Conservation (phyloP, 1,139 yeast genomes). For the Protomyces arabidopsidicola region DNA sequence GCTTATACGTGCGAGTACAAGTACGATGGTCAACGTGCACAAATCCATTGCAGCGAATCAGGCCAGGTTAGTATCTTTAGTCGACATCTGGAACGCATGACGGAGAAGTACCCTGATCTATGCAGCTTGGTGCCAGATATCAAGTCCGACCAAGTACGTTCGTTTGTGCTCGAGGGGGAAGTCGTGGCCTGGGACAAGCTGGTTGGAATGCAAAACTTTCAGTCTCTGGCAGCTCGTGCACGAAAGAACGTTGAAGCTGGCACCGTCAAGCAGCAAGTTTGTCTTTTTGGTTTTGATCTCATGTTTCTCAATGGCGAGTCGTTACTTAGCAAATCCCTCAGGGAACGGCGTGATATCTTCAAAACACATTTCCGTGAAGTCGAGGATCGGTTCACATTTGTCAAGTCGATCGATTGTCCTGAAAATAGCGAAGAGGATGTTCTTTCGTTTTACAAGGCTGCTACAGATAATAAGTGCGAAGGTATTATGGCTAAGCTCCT, state of each 20-base stretch:
- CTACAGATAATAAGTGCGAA: constrained; percentile 86
- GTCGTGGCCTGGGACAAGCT: constrained; percentile 96
- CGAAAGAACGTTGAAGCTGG: constrained; percentile 85
- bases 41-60: constrained; percentile 66
- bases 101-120: constrained; percentile 90
- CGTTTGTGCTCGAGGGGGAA: constrained; percentile 58
- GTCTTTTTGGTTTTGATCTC: constrained; percentile 86
- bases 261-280: constrained; percentile 83
- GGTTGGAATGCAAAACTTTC: constrained; percentile 75
- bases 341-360: constrained; percentile 63
- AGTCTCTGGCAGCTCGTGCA: constrained; percentile 84
- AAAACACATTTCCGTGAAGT: constrained; percentile 55
- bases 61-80: constrained; percentile 76
- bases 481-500: constrained; percentile 94
- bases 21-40: constrained; percentile 97
- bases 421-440: constrained; percentile 65
- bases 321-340: constrained; percentile 59
- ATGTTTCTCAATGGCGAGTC: constrained; percentile 66
- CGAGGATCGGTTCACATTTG: constrained; percentile 76
- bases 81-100: constrained; percentile 95
- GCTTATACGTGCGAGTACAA: constrained; percentile 92
- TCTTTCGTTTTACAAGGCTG: constrained; percentile 80
- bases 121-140: constrained; percentile 42
- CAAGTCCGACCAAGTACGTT: constrained; percentile 3
- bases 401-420: constrained; percentile 55